A percentile compares a stretch with the other conserved stretches of the same genome.
phyloP scores from a whole-genome alignment of 1,139 yeast genomes.

The Geotrichum citri-aurantii region DNA sequence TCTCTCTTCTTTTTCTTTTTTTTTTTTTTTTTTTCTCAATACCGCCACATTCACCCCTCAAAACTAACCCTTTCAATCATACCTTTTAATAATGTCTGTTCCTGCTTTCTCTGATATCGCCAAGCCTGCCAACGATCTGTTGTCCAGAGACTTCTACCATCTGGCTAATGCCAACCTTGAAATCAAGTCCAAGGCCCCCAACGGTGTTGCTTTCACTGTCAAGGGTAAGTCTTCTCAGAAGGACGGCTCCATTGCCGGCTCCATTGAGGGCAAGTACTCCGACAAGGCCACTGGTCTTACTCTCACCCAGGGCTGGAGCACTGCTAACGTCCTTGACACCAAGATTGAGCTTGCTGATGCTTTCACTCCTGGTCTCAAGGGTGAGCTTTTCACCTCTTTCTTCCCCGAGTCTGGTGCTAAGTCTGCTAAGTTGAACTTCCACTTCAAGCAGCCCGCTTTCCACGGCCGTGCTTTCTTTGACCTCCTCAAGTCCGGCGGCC shows the following conservation, averaged over 20 bases:
- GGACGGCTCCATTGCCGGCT: constrained; percentile 80
- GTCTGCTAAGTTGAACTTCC: constrained; percentile 85
- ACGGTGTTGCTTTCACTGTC: constrained; percentile 91
- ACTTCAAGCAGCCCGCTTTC: constrained; percentile 88
- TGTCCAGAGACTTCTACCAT: constrained; percentile 92
- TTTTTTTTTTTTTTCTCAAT: not conserved
- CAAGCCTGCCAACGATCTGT: constrained; percentile 82
- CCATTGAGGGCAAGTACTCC: constrained; percentile 84
- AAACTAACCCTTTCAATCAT: not conserved
- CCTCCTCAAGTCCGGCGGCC: constrained; percentile 71
- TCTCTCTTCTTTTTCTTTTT: not conserved
- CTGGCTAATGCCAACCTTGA: constrained; percentile 80
- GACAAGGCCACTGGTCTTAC: constrained; percentile 94
- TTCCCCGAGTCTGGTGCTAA: constrained; percentile 78
- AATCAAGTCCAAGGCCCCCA: constrained; percentile 89
- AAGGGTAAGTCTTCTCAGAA: constrained; percentile 81
- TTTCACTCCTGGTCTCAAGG: constrained; percentile 91
- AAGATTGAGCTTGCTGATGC: constrained; percentile 90
- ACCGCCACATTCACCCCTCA: constrained; percentile 1
- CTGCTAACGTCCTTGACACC: constrained; percentile 86
- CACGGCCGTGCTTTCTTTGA: constrained; percentile 95
- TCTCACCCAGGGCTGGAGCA: constrained; percentile 96
- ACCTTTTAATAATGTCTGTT: constrained; percentile 30
- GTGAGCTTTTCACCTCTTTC: constrained; percentile 83
- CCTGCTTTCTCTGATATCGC: constrained; percentile 64